Conservation (phyloP, 2,329 filamentous ascomycete genomes). For the Nannizziopsis barbatae region DNA sequence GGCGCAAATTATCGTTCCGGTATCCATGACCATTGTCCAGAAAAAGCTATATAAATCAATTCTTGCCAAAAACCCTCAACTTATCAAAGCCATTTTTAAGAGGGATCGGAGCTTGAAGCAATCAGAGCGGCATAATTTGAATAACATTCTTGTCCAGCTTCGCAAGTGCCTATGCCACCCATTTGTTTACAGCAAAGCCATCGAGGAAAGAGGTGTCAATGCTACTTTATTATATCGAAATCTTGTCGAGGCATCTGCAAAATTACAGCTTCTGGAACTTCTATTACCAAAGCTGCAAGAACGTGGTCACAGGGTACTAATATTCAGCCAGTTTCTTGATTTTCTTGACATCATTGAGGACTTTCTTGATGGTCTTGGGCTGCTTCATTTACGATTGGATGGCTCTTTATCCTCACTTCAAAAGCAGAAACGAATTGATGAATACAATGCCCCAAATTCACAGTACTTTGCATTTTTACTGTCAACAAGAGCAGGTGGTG, state of each 20-base stretch:
- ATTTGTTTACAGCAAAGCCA: conserved; percentile 81
- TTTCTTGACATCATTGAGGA: conserved; percentile 88
- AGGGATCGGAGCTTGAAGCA: conserved; percentile 50
- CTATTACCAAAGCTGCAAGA: conserved; percentile 80
- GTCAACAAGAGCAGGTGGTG: conserved; percentile 86
- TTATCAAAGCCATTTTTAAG: conserved; percentile 74
- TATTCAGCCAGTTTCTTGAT: conserved; percentile 88
- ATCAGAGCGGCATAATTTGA: conserved; percentile 67
- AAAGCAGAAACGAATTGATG: conserved; percentile 90
- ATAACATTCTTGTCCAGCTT: conserved; percentile 91
- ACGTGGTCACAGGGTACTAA: conserved; percentile 76
- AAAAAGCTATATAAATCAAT: conserved; percentile 93
- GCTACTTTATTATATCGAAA: conserved; percentile 59
- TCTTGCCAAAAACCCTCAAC: conserved; percentile 74
- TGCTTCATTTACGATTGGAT: conserved; percentile 70
- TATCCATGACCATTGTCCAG: conserved; percentile 90
- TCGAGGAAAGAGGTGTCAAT: conserved; percentile 67
- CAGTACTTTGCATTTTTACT: conserved; percentile 79
- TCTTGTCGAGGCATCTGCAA: conserved; percentile 80
- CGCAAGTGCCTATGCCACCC: conserved; percentile 92
- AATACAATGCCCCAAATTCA: conserved; percentile 78
- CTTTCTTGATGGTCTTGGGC: conserved; percentile 65
- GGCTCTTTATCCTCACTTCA: conserved; percentile 72
- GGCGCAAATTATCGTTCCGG: conserved; percentile 85
- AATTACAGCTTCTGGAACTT: conserved; percentile 69